A percentile compares a stretch with the other conserved stretches of the same genome.
Evolutionary conservation across 225 moss, liverwort and hornwort species (phyloP).

Genomic region (Straminergon stramineum): DNA sequence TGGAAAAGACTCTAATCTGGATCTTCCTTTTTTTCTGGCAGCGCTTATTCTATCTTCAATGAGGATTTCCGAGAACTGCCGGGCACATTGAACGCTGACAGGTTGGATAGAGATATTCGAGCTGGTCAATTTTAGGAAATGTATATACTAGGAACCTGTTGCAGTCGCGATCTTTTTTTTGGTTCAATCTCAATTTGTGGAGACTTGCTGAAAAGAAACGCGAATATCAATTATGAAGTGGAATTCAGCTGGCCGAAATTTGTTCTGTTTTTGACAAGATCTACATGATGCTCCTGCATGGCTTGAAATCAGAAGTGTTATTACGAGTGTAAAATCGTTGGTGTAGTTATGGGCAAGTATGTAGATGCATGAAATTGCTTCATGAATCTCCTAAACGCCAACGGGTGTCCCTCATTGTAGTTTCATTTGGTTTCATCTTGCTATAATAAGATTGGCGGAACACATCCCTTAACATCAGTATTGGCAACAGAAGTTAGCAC

Average conservation of each 20-base stretch:
- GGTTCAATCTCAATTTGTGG: background rate
- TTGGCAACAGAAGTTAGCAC: background rate
- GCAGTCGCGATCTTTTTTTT: background rate
- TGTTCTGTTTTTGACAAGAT: background rate
- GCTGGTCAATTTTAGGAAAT: conserved; percentile 41
- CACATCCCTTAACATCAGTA: background rate
- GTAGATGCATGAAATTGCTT: background rate
- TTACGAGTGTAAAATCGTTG: background rate
- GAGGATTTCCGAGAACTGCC: conserved; percentile 45
- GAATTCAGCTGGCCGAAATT: background rate
- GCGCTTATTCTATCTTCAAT: conserved; percentile 53
- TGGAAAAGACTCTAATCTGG: background rate
- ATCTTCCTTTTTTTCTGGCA: background rate
- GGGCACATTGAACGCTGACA: conserved; percentile 50
- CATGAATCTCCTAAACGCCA: background rate
- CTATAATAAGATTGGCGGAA: too few relatives aligned
- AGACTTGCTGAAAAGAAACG: background rate
- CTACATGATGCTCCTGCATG: background rate
- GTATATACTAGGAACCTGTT: background rate
- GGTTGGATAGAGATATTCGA: conserved; percentile 54
- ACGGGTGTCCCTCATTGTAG: too few relatives aligned
- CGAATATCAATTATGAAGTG: background rate
- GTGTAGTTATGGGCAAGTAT: background rate
- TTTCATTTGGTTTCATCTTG: background rate
- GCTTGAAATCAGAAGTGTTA: background rate